Evolutionary conservation across 371 early-diverging fungal genomes (phyloP).

Genomic region (Circinella umbellata): DNA sequence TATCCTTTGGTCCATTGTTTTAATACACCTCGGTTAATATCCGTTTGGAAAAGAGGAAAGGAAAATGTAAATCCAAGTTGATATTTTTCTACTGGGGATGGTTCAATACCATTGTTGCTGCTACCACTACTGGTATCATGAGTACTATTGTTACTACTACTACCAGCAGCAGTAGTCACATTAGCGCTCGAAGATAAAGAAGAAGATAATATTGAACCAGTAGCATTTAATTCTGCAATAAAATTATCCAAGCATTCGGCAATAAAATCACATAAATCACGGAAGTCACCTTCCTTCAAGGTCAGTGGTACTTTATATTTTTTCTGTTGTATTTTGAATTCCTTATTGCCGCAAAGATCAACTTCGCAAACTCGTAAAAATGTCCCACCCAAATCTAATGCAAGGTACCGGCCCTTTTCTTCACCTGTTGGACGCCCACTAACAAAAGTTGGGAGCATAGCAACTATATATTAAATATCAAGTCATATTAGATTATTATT

Average conservation of each 20-base stretch:
- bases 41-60: slow-evolving; percentile 88
- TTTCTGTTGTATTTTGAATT: slow-evolving; percentile 68
- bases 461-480: slow-evolving; percentile 24
- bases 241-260: slow-evolving; percentile 86
- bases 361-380: slow-evolving; percentile 91
- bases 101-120: not conserved
- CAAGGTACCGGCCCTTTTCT: slow-evolving; percentile 85
- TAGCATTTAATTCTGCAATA: slow-evolving; percentile 39
- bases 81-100: not conserved
- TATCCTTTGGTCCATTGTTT: slow-evolving; percentile 96
- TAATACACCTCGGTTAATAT: slow-evolving; percentile 79
- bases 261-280: slow-evolving; percentile 85
- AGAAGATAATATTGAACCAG: too few relatives aligned
- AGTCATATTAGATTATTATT: not conserved
- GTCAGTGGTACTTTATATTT: slow-evolving; percentile 65
- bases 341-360: slow-evolving; percentile 67
- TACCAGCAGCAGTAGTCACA: too few relatives aligned
- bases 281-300: slow-evolving; percentile 53
- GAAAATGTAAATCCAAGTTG: slow-evolving; percentile 94
- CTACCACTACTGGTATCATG: too few relatives aligned
- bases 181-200: too few relatives aligned
- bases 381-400: slow-evolving; percentile 95
- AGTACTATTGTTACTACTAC: too few relatives aligned
- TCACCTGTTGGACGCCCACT: slow-evolving; percentile 77
- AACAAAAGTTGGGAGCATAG: slow-evolving; percentile 86